These are phyloP conservation scores for Diaporthe capsici DNA, from an alignment of 2,329 filamentous ascomycete species.

Conservation along the genomic window DNA sequence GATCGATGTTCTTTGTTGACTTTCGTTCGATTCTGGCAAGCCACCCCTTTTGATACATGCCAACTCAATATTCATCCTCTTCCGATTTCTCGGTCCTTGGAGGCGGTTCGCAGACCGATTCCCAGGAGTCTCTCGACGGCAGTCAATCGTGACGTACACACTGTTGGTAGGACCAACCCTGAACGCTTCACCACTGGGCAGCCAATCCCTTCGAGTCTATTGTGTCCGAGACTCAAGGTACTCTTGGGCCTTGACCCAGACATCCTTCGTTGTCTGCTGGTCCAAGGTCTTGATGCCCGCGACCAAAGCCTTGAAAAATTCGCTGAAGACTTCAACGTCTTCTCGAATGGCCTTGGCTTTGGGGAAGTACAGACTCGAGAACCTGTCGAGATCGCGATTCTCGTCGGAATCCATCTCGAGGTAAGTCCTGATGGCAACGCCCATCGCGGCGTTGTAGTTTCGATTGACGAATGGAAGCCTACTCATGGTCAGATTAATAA, in stretches of 20 bases:
- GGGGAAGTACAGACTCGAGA: constrained; percentile 57
- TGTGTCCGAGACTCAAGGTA: constrained; percentile 62
- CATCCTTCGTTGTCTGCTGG: constrained; percentile 60
- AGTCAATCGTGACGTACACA: neutral
- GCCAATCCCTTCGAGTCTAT: constrained; percentile 7
- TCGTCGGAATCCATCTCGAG: constrained; percentile 41
- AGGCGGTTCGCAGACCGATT: neutral
- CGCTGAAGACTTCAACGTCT: constrained; percentile 70
- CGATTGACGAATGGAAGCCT: constrained; percentile 41
- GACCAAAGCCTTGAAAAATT: constrained; percentile 71
- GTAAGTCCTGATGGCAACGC: constrained; percentile 41
- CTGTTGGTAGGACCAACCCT: neutral
- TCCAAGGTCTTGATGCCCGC: constrained; percentile 69
- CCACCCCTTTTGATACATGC: neutral
- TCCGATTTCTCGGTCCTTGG: neutral
- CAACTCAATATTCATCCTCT: neutral
- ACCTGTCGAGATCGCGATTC: constrained; percentile 46
- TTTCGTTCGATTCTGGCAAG: neutral
- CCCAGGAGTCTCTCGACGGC: neutral
- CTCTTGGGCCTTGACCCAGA: constrained; percentile 69
- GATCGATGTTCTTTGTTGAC: neutral
- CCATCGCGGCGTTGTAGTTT: constrained; percentile 41
- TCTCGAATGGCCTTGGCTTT: constrained; percentile 71
- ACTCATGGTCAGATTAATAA: constrained; percentile 25
- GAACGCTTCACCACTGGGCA: neutral